Percentiles rank a stretch among this genome's conserved stretches.
These are phyloP conservation scores for Rhizopogon roseolus DNA, from an alignment of 768 basidiomycete species.

Conservation along the genomic window DNA sequence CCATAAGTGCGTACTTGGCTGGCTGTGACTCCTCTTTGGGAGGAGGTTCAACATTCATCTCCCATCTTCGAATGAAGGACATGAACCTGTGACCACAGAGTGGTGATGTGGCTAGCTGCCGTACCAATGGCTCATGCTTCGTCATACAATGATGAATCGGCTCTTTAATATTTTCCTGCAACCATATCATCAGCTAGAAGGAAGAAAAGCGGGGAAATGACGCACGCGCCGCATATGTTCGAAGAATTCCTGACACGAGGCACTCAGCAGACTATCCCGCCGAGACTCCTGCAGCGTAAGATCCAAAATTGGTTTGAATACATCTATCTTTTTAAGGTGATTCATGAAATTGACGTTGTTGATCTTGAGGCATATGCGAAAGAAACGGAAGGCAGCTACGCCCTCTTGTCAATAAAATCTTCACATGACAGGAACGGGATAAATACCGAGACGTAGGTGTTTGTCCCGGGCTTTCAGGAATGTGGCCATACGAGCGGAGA, in stretches of 20 bases:
- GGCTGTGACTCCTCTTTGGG: slow-evolving; percentile 46
- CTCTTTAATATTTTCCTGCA: slow-evolving; percentile 83
- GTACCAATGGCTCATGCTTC: slow-evolving; percentile 61
- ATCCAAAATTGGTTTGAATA: slow-evolving; percentile 79
- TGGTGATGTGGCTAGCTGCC: slow-evolving; percentile 53
- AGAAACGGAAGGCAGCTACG: slow-evolving; percentile 87
- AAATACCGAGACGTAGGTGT: slow-evolving; percentile 85
- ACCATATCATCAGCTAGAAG: slow-evolving; percentile 4
- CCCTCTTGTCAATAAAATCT: slow-evolving; percentile 9
- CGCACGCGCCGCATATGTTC: slow-evolving; percentile 84
- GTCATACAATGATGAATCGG: slow-evolving; percentile 83
- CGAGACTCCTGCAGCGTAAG: slow-evolving; percentile 78
- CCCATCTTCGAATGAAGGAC: slow-evolving; percentile 75
- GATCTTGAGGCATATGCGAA: slow-evolving; percentile 78
- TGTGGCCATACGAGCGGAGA: slow-evolving; percentile 69
- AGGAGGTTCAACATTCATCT: slow-evolving; percentile 85
- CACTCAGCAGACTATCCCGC: slow-evolving; percentile 89
- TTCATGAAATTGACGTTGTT: slow-evolving; percentile 72
- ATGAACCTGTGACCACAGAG: slow-evolving; percentile 66
- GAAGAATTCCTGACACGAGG: slow-evolving; percentile 94
- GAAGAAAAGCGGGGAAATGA: slow-evolving; percentile 4
- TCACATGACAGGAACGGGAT: background rate
- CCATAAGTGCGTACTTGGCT: slow-evolving; percentile 41
- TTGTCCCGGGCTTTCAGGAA: slow-evolving; percentile 84
- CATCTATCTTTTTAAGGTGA: slow-evolving; percentile 80